Evolutionary conservation across 225 moss, liverwort and hornwort genomes (phyloP).

Genomic region (Bryoerythrophyllum caledonicum): DNA sequence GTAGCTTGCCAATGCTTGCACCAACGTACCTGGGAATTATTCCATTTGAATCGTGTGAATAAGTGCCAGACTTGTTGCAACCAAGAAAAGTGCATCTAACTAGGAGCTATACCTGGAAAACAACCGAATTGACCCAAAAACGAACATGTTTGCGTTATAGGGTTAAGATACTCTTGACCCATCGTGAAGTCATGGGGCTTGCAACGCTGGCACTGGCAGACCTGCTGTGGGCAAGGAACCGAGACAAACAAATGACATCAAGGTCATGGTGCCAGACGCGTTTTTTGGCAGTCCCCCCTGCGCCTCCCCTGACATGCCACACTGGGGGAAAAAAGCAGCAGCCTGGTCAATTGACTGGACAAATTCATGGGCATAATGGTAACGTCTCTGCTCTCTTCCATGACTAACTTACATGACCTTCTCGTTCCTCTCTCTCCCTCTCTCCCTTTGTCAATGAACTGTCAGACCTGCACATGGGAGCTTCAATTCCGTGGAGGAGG

Average conservation of each 20-base stretch:
- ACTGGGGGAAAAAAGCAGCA: background rate
- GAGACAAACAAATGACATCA: background rate
- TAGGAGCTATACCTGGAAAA: too few relatives aligned
- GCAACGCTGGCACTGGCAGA: conserved; percentile 1
- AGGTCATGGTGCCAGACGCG: background rate
- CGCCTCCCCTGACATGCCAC: background rate
- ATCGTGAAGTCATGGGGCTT: background rate
- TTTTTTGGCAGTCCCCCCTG: conserved; percentile 4
- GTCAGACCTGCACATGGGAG: conserved; percentile 4
- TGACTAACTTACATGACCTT: too few relatives aligned
- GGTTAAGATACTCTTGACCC: too few relatives aligned
- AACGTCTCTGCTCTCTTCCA: conserved; percentile 3
- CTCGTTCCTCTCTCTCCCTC: too few relatives aligned
- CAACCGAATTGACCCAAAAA: too few relatives aligned
- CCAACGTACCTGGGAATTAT: too few relatives aligned
- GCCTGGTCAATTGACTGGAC: conserved; percentile 4
- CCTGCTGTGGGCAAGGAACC: background rate
- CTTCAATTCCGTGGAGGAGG: background rate
- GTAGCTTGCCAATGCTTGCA: too few relatives aligned
- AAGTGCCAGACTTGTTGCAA: too few relatives aligned
- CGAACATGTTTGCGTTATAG: too few relatives aligned
- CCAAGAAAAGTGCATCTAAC: too few relatives aligned
- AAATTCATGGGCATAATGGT: background rate
- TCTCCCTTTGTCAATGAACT: background rate
- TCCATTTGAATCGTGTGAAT: too few relatives aligned